phyloP scores from a whole-genome alignment of 129 eudicot species.

The Centrapalus pauciflorus region DNA sequence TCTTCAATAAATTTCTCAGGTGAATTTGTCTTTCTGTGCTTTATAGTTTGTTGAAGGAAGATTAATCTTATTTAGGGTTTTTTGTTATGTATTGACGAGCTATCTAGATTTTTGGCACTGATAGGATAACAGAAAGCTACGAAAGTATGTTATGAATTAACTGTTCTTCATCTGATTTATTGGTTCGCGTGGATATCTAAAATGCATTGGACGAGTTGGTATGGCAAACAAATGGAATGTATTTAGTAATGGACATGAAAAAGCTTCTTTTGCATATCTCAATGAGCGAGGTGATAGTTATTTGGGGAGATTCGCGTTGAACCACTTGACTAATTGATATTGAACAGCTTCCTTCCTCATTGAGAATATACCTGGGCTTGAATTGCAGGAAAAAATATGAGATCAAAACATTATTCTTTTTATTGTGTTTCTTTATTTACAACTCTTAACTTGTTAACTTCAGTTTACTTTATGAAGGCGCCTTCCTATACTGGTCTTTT shows the following conservation, averaged over 20 bases:
- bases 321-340: too few species aligned
- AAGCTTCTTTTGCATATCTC: not conserved
- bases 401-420: too few species aligned
- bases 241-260: not conserved
- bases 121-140: not conserved
- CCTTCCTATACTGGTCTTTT: too few species aligned
- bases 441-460: too few species aligned
- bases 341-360: too few species aligned
- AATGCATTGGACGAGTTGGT: not conserved
- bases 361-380: too few species aligned
- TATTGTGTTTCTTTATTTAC: too few species aligned
- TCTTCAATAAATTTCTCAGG: too few species aligned
- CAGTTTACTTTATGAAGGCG: too few species aligned
- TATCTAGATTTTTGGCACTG: not conserved
- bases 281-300: not conserved
- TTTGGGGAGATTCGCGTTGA: too few species aligned
- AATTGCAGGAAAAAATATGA: too few species aligned
- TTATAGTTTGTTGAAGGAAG: not conserved
- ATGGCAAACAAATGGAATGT: not conserved
- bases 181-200: not conserved
- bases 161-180: not conserved
- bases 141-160: not conserved
- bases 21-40: not conserved
- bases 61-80: conserved; percentile 2
- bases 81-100: not conserved